Evolutionary conservation across 169 alveolate genomes (phyloP).

Genomic region (Cryptosporidium viatorum): DNA sequence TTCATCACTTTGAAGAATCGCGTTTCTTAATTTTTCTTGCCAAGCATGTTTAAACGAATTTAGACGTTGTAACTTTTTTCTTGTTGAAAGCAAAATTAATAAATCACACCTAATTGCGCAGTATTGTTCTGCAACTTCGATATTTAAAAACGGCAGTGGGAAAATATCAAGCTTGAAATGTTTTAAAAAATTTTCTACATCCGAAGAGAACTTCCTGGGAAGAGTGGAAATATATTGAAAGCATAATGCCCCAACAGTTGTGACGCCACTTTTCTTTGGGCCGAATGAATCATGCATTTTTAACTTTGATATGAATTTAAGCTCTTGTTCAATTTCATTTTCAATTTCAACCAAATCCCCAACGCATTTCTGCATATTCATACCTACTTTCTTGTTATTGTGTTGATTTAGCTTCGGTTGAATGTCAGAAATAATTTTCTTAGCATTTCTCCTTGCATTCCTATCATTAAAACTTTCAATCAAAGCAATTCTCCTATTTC

Average conservation of each 20-base stretch:
- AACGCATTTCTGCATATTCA: background rate
- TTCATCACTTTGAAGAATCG: conserved; percentile 53
- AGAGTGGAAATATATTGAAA: conserved; percentile 56
- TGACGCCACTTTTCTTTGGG: conserved; percentile 61
- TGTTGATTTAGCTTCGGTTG: conserved; percentile 1
- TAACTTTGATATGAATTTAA: background rate
- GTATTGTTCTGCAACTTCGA: conserved; percentile 55
- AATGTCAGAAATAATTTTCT: conserved; percentile 34
- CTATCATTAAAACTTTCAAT: conserved; percentile 4
- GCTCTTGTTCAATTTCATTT: conserved; percentile 34
- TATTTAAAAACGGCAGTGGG: conserved; percentile 49
- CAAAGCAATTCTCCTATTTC: conserved; percentile 80
- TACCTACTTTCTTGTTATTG: background rate
- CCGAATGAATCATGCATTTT: conserved; percentile 38
- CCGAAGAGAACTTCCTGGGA: conserved; percentile 65
- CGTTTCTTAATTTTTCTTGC: conserved; percentile 64
- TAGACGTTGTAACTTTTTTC: conserved; percentile 57
- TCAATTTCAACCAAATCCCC: conserved; percentile 48
- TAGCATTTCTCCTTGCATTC: conserved; percentile 18
- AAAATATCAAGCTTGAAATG: conserved; percentile 60
- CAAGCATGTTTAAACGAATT: conserved; percentile 67
- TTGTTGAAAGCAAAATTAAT: conserved; percentile 41
- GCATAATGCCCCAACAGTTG: conserved; percentile 68
- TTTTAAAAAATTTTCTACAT: conserved; percentile 44
- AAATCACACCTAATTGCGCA: conserved; percentile 58